Percentiles rank a stretch among this genome's conserved stretches.
Evolutionary conservation across 495 filamentous ascomycete genomes (phyloP).

Genomic region (Paragyromitra xinjiangensis): DNA sequence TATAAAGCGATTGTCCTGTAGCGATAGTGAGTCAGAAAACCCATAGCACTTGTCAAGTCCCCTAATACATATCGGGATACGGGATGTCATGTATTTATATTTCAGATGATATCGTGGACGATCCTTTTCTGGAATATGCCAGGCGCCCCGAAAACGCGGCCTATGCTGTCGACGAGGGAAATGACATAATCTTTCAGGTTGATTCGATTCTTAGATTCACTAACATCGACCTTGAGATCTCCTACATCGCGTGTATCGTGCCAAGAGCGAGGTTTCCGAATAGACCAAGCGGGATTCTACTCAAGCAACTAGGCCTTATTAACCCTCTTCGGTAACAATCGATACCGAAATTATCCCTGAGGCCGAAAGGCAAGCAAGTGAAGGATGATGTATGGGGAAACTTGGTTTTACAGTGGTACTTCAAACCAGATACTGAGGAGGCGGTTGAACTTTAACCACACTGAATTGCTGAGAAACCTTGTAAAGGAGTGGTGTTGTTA

Average conservation of each 20-base stretch:
- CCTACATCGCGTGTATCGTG: not conserved
- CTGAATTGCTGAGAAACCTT: conserved; percentile 1
- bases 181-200: not conserved
- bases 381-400: conserved; percentile 4
- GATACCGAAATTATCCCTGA: conserved; percentile 1
- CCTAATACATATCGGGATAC: conserved; percentile 6
- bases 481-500: conserved; percentile 5
- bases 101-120: conserved; percentile 2
- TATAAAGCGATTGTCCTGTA: too few relatives aligned
- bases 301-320: not conserved
- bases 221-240: conserved; percentile 10
- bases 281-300: conserved; percentile 1
- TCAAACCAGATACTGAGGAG: not conserved
- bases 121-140: conserved; percentile 7
- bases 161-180: not conserved
- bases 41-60: not conserved
- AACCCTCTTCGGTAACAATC: conserved; percentile 3
- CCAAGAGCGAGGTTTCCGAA: not conserved
- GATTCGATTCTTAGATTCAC: conserved; percentile 7
- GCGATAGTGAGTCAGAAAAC: not conserved
- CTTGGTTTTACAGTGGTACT: conserved; percentile 6
- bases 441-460: conserved; percentile 9
- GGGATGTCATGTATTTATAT: conserved; percentile 9
- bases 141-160: not conserved
- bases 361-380: not conserved